These are phyloP conservation scores for Bruguiera hainesii DNA, from an alignment of 441 rosid species.

Conservation along the genomic window DNA sequence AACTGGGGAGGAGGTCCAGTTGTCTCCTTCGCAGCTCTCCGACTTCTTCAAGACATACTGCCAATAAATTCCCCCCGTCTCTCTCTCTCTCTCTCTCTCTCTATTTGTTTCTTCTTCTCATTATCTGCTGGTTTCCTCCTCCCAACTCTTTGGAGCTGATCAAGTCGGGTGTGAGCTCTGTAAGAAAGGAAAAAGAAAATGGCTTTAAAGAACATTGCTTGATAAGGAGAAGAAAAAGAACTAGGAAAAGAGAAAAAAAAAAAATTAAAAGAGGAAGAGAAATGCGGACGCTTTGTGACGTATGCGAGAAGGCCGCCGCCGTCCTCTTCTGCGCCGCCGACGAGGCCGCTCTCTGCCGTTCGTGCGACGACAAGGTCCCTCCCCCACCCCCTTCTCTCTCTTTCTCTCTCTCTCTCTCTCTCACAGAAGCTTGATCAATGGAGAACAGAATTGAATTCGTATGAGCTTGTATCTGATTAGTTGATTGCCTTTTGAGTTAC, in stretches of 20 bases:
- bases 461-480: not conserved
- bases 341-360: slow-evolving; percentile 84
- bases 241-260: not conserved
- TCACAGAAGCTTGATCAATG: not conserved
- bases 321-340: slow-evolving; percentile 88
- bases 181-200: not conserved
- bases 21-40: not conserved
- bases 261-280: not conserved
- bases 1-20: too few relatives aligned
- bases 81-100: not conserved
- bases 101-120: too few relatives aligned
- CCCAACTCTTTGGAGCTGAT: too few relatives aligned
- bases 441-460: not conserved
- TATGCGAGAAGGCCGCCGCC: slow-evolving; percentile 84
- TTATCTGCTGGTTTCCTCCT: too few relatives aligned
- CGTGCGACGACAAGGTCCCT: slow-evolving; percentile 67
- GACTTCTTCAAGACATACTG: not conserved
- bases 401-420: not conserved
- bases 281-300: slow-evolving; percentile 87
- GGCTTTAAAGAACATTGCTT: not conserved
- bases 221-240: slow-evolving; percentile 3
- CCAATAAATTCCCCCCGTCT: not conserved
- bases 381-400: not conserved
- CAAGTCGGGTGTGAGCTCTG: too few relatives aligned
- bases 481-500: too few relatives aligned